phyloP scores from a whole-genome alignment of 441 rosid species.

The Adansonia gregorii region DNA sequence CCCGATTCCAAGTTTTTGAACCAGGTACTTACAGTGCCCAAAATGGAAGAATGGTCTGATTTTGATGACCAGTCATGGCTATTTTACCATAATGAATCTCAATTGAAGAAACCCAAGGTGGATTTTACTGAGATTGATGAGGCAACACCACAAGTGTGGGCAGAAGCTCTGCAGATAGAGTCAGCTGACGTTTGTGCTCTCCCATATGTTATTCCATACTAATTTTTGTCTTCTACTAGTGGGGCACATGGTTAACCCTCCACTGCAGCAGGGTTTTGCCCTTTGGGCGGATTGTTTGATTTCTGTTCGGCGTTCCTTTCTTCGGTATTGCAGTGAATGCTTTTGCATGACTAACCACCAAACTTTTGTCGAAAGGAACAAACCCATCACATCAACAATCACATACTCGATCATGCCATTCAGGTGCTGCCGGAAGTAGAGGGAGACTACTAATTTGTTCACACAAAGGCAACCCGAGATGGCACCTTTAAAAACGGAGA shows the following conservation, averaged over 20 bases:
- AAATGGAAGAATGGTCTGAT: conserved; percentile 41
- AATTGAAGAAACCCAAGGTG: conserved; percentile 30
- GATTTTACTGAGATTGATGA: conserved; percentile 30
- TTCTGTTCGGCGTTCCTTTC: conserved; percentile 15
- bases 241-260: conserved; percentile 19
- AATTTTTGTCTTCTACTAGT: conserved; percentile 30
- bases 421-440: conserved; percentile 9
- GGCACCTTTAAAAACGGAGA: conserved; percentile 30
- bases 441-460: conserved; percentile 35
- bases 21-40: conserved; percentile 45
- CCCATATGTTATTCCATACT: conserved; percentile 56
- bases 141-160: conserved; percentile 44
- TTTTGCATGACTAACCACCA: conserved; percentile 16
- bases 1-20: conserved; percentile 44
- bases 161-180: conserved; percentile 44
- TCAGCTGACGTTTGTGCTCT: conserved; percentile 50
- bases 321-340: conserved; percentile 21
- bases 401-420: conserved; percentile 10
- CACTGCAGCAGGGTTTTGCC: conserved; percentile 32
- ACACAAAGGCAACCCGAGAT: conserved; percentile 23
- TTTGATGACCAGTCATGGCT: conserved; percentile 50
- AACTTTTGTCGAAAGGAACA: conserved; percentile 4
- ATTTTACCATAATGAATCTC: conserved; percentile 21
- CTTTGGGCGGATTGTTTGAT: conserved; percentile 17
- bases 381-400: not conserved